Evolutionary conservation across 2,329 filamentous ascomycete species (phyloP), one percentile per base, ranked within the genome.

Genomic region (Penicillium occitanis): DNA sequence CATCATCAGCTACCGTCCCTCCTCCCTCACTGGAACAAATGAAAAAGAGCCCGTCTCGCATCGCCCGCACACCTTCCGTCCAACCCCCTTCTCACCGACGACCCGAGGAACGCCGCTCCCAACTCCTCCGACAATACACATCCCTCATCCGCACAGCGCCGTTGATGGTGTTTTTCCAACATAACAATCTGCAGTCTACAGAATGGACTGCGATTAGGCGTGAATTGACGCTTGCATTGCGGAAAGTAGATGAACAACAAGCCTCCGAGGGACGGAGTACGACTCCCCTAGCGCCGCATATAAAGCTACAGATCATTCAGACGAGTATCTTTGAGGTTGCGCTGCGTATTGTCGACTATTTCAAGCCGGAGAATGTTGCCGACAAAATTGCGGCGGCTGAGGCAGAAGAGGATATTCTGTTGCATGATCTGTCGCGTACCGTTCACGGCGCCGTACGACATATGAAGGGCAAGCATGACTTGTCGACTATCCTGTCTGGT

Each of bases 21-120:
- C 65, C 85, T 40, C 78, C 85, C 11, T 78, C 86, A 57, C 79
- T 84, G 64, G 78, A 83, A 30, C 83, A 84, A 70, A 83, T 82
- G 68, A 77, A 77, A 55, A 74, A 61, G 30, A 66, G 33, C 33
- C 61, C 65, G 28, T 40, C 65, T 11, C 65, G 53, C 14, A 60
- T 60, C 53, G 53, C 53, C 25, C 51, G 60, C 63, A 72, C 85
- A 83, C 71, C 84, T 86, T 62, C 75, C 88, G 0, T 88, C 0
- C 93, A 97, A 78, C 94, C 93, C 2, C 92, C 92, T 3, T 96
- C 91, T 64, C 90, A 96, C 76, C 91, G 94, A 76, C 90, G 89
- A 22, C 87, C 93, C 57, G 91, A 96, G 76, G 90, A 90, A 73
- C 90, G 94, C 77, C 97, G 98, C 81, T 90, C 93, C 17, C 95